A percentile compares a stretch with the other conserved stretches of the same genome.
phyloP scores from a whole-genome alignment of 331 rosid species.

The Malus hybrid region DNA sequence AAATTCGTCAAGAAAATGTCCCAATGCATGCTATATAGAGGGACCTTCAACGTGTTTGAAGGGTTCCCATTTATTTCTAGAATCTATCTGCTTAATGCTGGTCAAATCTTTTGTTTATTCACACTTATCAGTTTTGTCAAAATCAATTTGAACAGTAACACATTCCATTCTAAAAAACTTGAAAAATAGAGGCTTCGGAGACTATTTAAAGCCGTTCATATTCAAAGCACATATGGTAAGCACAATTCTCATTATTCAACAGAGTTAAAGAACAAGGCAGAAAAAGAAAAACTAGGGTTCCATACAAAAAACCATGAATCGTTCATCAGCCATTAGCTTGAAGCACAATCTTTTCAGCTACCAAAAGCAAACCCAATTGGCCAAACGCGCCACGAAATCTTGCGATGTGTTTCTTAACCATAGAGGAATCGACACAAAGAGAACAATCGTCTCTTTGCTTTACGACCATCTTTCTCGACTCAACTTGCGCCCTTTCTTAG shows the following conservation, averaged over 20 bases:
- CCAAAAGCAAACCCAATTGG: slow-evolving; percentile 13
- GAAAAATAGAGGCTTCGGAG: background rate
- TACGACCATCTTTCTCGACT: slow-evolving; percentile 47
- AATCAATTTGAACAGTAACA: background rate
- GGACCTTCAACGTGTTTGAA: slow-evolving; percentile 6
- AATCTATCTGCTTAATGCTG: background rate
- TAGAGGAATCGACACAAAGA: slow-evolving; percentile 66
- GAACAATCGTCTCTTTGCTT: slow-evolving; percentile 52
- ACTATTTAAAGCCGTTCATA: background rate
- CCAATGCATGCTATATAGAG: background rate
- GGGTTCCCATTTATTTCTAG: background rate
- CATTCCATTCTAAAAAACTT: background rate
- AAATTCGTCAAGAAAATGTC: background rate
- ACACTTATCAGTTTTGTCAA: background rate
- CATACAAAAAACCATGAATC: slow-evolving; percentile 21
- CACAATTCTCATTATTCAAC: background rate
- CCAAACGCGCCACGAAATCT: slow-evolving; percentile 11
- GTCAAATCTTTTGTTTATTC: background rate
- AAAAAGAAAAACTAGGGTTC: background rate
- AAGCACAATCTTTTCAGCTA: slow-evolving; percentile 21
- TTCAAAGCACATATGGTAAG: background rate
- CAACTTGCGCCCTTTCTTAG: slow-evolving; percentile 55
- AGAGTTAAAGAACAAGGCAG: background rate
- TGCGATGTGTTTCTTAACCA: slow-evolving; percentile 89
- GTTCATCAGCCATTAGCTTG: slow-evolving; percentile 23